Conservation (phyloP, 371 early-diverging fungal genomes). For the Nematocida major region DNA sequence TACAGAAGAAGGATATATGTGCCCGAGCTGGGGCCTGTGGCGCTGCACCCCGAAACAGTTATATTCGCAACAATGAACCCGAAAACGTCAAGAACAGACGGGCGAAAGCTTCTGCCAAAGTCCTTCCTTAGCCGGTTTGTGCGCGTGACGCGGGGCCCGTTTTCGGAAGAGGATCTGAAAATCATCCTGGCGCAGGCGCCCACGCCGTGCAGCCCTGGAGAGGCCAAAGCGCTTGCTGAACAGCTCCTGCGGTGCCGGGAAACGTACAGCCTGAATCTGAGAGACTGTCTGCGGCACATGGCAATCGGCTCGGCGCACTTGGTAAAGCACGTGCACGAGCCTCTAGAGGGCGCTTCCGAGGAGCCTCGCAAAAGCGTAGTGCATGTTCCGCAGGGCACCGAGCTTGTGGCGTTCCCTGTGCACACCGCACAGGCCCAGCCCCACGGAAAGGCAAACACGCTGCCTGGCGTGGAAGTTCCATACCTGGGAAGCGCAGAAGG, state of each 20-base stretch:
- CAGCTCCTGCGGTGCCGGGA: constrained; percentile 25
- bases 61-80: constrained; percentile 98
- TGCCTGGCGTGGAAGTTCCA: too few relatives aligned
- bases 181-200: constrained; percentile 49
- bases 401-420: too few relatives aligned
- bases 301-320: constrained; percentile 26
- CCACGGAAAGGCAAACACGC: too few relatives aligned
- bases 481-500: not conserved
- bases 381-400: too few relatives aligned
- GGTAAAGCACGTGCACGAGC: not conserved
- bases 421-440: too few relatives aligned
- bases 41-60: constrained; percentile 68
- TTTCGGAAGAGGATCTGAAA: constrained; percentile 51
- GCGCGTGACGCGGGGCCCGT: constrained; percentile 74
- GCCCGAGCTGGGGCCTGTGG: constrained; percentile 13
- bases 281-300: constrained; percentile 47
- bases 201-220: not conserved
- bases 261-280: constrained; percentile 5
- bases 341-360: too few relatives aligned
- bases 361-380: too few relatives aligned
- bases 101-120: constrained; percentile 92
- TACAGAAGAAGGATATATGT: constrained; percentile 82
- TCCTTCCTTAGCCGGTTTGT: constrained; percentile 95
- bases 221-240: constrained; percentile 37
- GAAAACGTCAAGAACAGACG: constrained; percentile 78